Conservation (phyloP, 345 rosid species). For the Syzygium aromaticum region DNA sequence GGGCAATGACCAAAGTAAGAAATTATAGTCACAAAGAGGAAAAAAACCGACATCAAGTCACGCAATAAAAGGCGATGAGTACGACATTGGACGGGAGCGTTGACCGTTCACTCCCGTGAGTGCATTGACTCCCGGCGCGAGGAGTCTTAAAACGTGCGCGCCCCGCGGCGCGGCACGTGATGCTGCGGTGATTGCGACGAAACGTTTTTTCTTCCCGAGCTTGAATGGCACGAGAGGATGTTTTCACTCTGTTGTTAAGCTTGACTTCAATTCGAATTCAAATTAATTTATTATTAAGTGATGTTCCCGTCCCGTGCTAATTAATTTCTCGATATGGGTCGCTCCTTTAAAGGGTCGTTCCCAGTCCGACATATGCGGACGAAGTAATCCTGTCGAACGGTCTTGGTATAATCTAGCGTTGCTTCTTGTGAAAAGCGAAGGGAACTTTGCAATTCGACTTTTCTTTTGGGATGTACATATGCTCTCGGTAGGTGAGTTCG, state of each 20-base stretch:
- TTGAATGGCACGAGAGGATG: neutral
- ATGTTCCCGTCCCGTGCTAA: rapidly evolving
- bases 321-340: neutral
- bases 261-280: too few relatives aligned
- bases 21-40: neutral
- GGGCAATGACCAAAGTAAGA: neutral
- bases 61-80: neutral
- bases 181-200: neutral
- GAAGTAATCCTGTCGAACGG: neutral
- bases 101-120: neutral
- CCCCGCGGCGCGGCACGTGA: neutral
- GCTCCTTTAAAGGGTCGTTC: neutral
- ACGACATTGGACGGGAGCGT: neutral
- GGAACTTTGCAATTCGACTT: neutral
- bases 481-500: rapidly evolving
- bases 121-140: neutral
- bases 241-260: neutral
- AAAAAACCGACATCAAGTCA: too few relatives aligned
- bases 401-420: neutral
- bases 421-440: neutral
- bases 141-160: neutral
- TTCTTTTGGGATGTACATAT: neutral
- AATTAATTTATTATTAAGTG: neutral
- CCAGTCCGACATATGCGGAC: neutral
- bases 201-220: neutral